phyloP scores from a whole-genome alignment of 73 alveolate species.

The Tetrahymena elliotti region DNA sequence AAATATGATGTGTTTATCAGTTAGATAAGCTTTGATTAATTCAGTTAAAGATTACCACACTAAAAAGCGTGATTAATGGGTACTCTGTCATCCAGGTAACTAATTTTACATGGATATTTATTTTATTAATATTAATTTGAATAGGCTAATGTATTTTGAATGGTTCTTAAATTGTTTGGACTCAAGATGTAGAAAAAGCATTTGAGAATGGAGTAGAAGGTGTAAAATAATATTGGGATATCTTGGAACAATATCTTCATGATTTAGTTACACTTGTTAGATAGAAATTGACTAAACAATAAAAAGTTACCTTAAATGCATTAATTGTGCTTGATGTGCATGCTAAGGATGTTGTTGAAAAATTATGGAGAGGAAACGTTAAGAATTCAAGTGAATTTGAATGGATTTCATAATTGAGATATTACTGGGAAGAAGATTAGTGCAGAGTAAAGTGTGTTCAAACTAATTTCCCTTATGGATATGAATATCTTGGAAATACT shows the following conservation, averaged over 20 bases:
- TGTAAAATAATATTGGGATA: constrained; percentile 64
- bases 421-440: constrained; percentile 98
- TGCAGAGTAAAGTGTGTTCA: constrained; percentile 95
- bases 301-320: constrained; percentile 90
- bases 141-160: constrained; percentile 96
- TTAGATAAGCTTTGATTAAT: constrained; percentile 72
- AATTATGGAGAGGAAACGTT: constrained; percentile 77
- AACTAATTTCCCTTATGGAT: constrained; percentile 98
- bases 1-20: constrained; percentile 95
- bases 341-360: constrained; percentile 98
- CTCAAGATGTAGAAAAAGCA: constrained; percentile 97
- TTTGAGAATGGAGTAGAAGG: constrained; percentile 66
- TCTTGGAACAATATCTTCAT: constrained; percentile 66
- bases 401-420: constrained; percentile 99
- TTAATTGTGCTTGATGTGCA: constrained; percentile 99
- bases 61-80: constrained; percentile 97
- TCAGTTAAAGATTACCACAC: constrained; percentile 85
- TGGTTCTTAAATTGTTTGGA: constrained; percentile 98
- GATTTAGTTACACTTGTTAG: constrained; percentile 93
- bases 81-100: constrained; percentile 87
- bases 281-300: constrained; percentile 82
- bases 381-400: constrained; percentile 88
- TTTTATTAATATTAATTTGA: not conserved
- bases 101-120: not conserved
- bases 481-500: constrained; percentile 98